Evolutionary conservation across 768 basidiomycete species (phyloP), one percentile per base, ranked within the genome.

Genomic region (Cystobasidium ongulense): DNA sequence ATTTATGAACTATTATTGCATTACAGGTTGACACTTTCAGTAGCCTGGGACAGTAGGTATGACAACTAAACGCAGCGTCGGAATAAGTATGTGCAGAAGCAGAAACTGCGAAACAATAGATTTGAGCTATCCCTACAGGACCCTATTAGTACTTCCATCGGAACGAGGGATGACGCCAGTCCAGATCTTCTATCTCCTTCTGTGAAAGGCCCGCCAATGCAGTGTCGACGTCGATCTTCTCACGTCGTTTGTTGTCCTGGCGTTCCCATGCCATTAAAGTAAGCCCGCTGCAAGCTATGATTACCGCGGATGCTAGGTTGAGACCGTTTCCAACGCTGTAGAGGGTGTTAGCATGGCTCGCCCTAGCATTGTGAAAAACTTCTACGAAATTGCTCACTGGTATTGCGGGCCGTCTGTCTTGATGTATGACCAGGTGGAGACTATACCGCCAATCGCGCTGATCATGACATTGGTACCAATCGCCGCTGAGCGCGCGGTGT

Each of bases 81-180:
- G n/a, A n/a, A n/a, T n/a, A n/a, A n/a, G n/a, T n/a, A n/a, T n/a
- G n/a, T n/a, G n/a, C n/a, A n/a, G n/a, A n/a, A n/a, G n/a, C n/a
- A n/a, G n/a, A n/a, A n/a, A n/a, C n/a, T n/a, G n/a, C n/a, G n/a
- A n/a, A n/a, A n/a, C n/a, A n/a, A n/a, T n/a, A n/a, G n/a, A n/a
- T n/a, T n/a, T n/a, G n/a, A n/a, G n/a, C n/a, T n/a, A n/a, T n/a
- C n/a, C n/a, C n/a, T n/a, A n/a, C n/a, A n/a, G n/a, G n/a, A n/a
- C n/a, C n/a, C n/a, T n/a, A n/a, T 63, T 27, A 63, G 38, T 11
- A 41, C 23, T 25, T 29, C 62, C 64, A 66, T 23, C 64, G 77
- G 72, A 83, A 79, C 1, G 36, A 29, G 10, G 79, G 79, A 64
- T 79, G 79, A 17, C 66, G 39, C 57, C 76, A 53, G 1, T 78